Percentiles rank a stretch among this genome's conserved stretches.
phyloP scores from a whole-genome alignment of 306 rosid genomes.

The Rubus idaeus region DNA sequence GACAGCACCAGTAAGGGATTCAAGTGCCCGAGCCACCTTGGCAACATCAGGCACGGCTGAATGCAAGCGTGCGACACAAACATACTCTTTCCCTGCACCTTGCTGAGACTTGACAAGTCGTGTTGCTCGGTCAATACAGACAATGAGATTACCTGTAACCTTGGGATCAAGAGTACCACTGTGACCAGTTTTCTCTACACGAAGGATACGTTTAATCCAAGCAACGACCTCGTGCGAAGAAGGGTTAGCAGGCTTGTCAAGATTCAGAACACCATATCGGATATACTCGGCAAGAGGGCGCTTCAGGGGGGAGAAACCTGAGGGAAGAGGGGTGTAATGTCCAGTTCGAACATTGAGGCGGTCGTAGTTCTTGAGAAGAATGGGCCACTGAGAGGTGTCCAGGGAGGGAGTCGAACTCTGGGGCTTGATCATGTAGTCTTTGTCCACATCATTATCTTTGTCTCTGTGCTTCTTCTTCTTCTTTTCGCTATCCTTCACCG shows the following conservation, averaged over 20 bases:
- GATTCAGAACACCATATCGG: constrained; percentile 71
- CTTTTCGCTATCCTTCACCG: constrained; percentile 47
- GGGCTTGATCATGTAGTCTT: constrained; percentile 66
- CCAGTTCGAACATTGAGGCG: constrained; percentile 87
- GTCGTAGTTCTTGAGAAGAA: constrained; percentile 80
- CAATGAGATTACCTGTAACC: constrained; percentile 80
- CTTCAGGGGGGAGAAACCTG: constrained; percentile 69
- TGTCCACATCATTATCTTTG: constrained; percentile 23
- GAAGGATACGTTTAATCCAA: constrained; percentile 77
- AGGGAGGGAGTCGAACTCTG: constrained; percentile 62
- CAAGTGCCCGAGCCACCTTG: constrained; percentile 71
- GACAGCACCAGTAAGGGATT: constrained; percentile 79
- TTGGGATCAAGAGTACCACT: constrained; percentile 87
- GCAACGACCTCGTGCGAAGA: constrained; percentile 93
- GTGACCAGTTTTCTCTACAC: constrained; percentile 78
- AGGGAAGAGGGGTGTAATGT: constrained; percentile 81
- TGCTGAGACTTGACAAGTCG: constrained; percentile 79
- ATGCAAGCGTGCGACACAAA: constrained; percentile 71
- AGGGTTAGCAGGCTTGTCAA: constrained; percentile 82
- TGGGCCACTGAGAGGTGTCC: constrained; percentile 80
- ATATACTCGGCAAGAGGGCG: constrained; percentile 71
- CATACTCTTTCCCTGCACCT: constrained; percentile 89
- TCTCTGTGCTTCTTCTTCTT: constrained; percentile 44
- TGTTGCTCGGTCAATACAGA: constrained; percentile 80
- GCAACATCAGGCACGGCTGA: constrained; percentile 67